Evolutionary conservation across 306 rosid species (phyloP), one percentile per base, ranked within the genome.

Genomic region (Begonia loranthoides): DNA sequence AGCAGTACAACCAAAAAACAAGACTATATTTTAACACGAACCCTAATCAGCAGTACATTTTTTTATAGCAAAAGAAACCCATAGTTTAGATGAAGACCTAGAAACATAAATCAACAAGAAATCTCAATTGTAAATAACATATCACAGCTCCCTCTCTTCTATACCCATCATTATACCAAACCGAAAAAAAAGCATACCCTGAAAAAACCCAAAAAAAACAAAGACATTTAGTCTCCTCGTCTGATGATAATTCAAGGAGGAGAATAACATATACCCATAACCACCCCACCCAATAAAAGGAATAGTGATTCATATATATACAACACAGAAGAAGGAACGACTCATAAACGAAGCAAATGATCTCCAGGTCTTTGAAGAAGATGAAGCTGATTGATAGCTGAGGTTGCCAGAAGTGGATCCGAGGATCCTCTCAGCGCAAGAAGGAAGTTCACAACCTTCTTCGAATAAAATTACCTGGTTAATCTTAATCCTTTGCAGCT

Each of bases 381-480:
- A 19, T 19, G 22, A 2, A n/a, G n/a, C 22, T 1, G 1, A 41
- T 41, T 9, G 45, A 41, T 41, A 41, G 45, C 12, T 9, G 13
- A 41, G 45, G 45, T 41, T 9, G 13, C 45, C 10, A 41, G 47
- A 47, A 58, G 62, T 46, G 86, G 95, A 89, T 89, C 97, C 85
- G 97, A 85, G 95, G 97, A 82, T 90, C 95, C 87, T 90, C 97
- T 90, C 97, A 76, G 94, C 87, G 81, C 94, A 83, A 77, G 39
- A 34, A 62, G 51, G 41, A 50, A 52, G 50, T 38, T 66, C 61
- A 73, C 89, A 88, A 67, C 93, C 97, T 69, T 77, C 69, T 68
- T 68, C 41, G 63, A 73, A 66, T 76, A 87, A 84, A 73, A 63
- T 57, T 67, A 64, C 56, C 70, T 51, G 73, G 82, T 70, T 71